Evolutionary conservation across 192 early-diverging fungal genomes (phyloP).

Genomic region (Funneliformis geosporum): DNA sequence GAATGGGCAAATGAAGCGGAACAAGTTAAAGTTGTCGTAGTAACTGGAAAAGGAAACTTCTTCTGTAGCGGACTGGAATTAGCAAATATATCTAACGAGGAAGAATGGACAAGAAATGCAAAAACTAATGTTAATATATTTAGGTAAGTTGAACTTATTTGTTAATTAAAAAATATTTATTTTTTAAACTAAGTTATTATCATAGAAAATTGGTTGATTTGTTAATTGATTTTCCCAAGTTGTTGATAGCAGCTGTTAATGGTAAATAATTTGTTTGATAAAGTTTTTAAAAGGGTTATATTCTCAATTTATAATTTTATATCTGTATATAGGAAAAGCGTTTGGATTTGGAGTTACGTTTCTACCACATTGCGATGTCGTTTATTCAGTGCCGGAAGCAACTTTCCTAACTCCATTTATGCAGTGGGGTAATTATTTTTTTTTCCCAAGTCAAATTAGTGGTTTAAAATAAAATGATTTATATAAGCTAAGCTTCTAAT

Average conservation of each 20-base stretch:
- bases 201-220: neutral
- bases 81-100: constrained; percentile 29
- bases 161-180: no score
- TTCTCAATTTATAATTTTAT: neutral
- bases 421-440: constrained; percentile 59
- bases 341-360: constrained; percentile 72
- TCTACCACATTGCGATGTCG: constrained; percentile 67
- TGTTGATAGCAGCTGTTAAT: constrained; percentile 71
- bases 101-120: constrained; percentile 3
- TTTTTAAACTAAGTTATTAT: no score
- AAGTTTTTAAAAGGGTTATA: neutral
- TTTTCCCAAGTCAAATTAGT: no score
- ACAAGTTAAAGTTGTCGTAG: constrained; percentile 56
- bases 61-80: constrained; percentile 70
- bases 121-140: neutral
- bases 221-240: constrained; percentile 67
- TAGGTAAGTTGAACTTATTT: neutral
- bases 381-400: constrained; percentile 63
- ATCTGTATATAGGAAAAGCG: constrained; percentile 51
- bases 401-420: constrained; percentile 77
- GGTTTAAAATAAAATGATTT: neutral
- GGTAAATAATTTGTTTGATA: constrained; percentile 53
- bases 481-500: neutral
- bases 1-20: constrained; percentile 49
- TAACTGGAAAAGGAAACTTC: constrained; percentile 68